Percentiles rank a stretch among this genome's conserved stretches.
phyloP scores from a whole-genome alignment of 2,329 filamentous ascomycete genomes.

The Pyrenophora teres region DNA sequence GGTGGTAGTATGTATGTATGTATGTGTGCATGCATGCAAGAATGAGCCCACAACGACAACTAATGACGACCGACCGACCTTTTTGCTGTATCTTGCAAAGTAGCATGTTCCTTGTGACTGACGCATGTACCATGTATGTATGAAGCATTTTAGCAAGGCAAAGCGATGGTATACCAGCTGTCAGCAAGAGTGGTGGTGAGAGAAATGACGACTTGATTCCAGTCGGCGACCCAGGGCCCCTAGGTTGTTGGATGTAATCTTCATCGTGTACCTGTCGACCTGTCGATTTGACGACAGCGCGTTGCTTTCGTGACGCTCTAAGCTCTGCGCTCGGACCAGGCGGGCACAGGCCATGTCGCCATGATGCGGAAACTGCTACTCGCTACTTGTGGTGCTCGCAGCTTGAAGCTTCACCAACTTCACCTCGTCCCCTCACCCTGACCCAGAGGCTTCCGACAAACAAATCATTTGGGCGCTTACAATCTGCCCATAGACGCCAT shows the following conservation, averaged over 20 bases:
- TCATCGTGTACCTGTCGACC: too few relatives aligned
- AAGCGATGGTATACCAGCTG: too few relatives aligned
- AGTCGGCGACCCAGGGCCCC: too few relatives aligned
- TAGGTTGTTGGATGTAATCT: too few relatives aligned
- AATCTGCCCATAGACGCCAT: conserved; percentile 11
- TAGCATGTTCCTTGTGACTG: too few relatives aligned
- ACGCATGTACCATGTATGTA: too few relatives aligned
- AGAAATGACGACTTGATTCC: background rate
- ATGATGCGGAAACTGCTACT: conserved; percentile 27
- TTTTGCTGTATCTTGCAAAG: too few relatives aligned
- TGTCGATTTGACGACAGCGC: conserved; percentile 5
- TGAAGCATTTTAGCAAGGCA: too few relatives aligned
- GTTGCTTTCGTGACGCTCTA: conserved; percentile 20
- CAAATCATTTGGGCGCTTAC: conserved; percentile 16
- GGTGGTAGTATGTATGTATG: conserved; percentile 13
- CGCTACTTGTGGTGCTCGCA: conserved; percentile 16
- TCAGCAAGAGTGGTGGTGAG: background rate
- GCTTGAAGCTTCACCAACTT: conserved; percentile 23
- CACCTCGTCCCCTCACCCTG: conserved; percentile 19
- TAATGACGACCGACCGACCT: too few relatives aligned
- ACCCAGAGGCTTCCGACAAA: conserved; percentile 14
- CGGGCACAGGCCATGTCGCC: conserved; percentile 13
- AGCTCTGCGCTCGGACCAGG: conserved; percentile 11
- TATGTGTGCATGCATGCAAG: background rate
- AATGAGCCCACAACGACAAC: background rate